A percentile compares a stretch with the other conserved stretches of the same genome.
Evolutionary conservation across 2,329 filamentous ascomycete genomes (phyloP).

Genomic region (Didymella glomerata): DNA sequence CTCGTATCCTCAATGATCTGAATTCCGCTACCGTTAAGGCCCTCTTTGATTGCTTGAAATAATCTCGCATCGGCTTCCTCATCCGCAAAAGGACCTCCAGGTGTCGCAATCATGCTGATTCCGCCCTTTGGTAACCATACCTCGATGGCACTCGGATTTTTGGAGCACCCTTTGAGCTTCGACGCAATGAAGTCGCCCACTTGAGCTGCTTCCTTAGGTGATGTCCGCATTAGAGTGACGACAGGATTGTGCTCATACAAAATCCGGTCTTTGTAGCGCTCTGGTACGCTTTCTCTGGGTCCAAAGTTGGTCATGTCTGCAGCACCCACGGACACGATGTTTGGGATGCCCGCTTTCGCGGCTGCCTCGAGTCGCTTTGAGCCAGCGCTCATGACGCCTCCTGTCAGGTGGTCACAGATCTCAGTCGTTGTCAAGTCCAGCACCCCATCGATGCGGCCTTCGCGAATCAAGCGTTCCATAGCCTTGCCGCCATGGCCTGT

Average conservation of each 20-base stretch:
- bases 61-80: constrained; percentile 58
- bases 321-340: constrained; percentile 60
- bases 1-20: constrained; percentile 59
- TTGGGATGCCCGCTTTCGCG: constrained; percentile 65
- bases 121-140: constrained; percentile 69
- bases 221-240: constrained; percentile 73
- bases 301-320: constrained; percentile 68
- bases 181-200: constrained; percentile 66
- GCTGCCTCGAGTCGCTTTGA: constrained; percentile 65
- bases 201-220: constrained; percentile 61
- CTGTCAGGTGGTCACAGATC: constrained; percentile 67
- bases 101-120: constrained; percentile 67
- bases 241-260: constrained; percentile 72
- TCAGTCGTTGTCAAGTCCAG: constrained; percentile 78
- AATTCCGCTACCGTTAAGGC: constrained; percentile 60
- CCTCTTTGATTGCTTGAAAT: constrained; percentile 58
- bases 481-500: constrained; percentile 73
- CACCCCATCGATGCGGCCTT: constrained; percentile 69
- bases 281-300: constrained; percentile 62
- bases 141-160: constrained; percentile 56
- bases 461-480: constrained; percentile 70
- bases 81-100: constrained; percentile 63
- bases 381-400: constrained; percentile 70
- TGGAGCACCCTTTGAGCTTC: constrained; percentile 59
- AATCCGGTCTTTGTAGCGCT: constrained; percentile 60